These are phyloP conservation scores for Sphagnum fallax DNA, from an alignment of 228 moss, liverwort and hornwort species.

Conservation along the genomic window DNA sequence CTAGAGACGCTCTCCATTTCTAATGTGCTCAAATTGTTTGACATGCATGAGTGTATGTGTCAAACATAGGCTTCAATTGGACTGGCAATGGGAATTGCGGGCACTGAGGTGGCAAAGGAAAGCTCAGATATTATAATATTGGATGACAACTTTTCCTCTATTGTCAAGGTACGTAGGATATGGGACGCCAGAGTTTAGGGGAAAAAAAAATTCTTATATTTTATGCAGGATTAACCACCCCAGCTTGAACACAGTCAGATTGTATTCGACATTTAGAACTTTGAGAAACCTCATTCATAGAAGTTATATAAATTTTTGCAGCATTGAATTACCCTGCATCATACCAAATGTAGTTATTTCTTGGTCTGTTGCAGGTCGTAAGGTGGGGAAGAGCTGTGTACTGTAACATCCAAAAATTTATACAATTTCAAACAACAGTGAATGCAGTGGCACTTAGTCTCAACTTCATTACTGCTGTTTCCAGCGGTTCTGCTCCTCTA, in stretches of 20 bases:
- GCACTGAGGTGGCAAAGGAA: conserved; percentile 95
- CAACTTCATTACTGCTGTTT: conserved; percentile 76
- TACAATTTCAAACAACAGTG: conserved; percentile 84
- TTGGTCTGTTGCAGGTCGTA: conserved; percentile 50
- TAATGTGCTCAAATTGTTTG: background rate
- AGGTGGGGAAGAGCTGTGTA: conserved; percentile 96
- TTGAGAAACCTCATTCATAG: no score
- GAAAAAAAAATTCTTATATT: background rate
- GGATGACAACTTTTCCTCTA: conserved; percentile 92
- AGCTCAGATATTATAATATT: conserved; percentile 89
- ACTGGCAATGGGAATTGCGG: conserved; percentile 93
- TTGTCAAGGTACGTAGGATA: conserved; percentile 59
- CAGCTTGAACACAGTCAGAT: conserved; percentile 1
- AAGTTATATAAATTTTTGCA: no score
- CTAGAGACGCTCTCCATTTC: background rate
- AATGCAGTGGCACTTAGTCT: conserved; percentile 68
- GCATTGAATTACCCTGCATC: no score
- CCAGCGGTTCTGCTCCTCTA: conserved; percentile 76
- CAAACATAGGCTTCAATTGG: conserved; percentile 80
- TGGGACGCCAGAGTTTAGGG: background rate
- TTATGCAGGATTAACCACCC: background rate
- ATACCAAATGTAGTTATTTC: no score
- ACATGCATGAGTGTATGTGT: background rate
- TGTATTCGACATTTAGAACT: no score
- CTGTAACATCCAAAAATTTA: conserved; percentile 91